Conservation (phyloP, 2,329 filamentous ascomycete genomes). For the Didymella sp. region DNA sequence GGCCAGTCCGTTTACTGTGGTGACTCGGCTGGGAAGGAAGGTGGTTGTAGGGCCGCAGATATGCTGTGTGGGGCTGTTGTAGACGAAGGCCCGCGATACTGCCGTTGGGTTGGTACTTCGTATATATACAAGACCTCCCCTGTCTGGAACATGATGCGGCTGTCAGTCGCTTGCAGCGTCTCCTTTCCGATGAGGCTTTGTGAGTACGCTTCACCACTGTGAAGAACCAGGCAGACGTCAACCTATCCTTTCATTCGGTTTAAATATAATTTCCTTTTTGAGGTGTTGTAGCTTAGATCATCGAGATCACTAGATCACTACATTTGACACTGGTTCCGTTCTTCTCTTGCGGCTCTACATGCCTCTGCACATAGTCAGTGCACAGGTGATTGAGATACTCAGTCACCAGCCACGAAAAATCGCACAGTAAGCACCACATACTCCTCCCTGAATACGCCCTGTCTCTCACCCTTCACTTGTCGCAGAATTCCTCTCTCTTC, state of each 20-base stretch:
- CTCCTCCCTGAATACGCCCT: constrained; percentile 52
- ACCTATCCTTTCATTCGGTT: neutral
- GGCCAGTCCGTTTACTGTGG: constrained; percentile 7
- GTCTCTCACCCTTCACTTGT: constrained; percentile 49
- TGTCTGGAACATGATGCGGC: neutral
- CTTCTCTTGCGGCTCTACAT: too few relatives aligned
- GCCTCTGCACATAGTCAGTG: too few relatives aligned
- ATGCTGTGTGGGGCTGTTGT: constrained; percentile 5
- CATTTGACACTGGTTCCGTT: too few relatives aligned
- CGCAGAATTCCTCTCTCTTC: constrained; percentile 40
- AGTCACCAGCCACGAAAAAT: constrained; percentile 34
- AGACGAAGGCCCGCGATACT: constrained; percentile 9
- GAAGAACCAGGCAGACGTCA: neutral
- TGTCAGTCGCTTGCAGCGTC: neutral
- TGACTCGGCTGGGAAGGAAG: constrained; percentile 10
- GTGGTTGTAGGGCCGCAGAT: constrained; percentile 16
- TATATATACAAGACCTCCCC: neutral
- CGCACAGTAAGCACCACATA: constrained; percentile 52
- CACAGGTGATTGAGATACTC: neutral
- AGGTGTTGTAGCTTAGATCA: too few relatives aligned
- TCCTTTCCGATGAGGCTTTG: neutral
- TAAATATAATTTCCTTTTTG: too few relatives aligned
- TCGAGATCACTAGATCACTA: too few relatives aligned
- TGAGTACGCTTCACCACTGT: neutral
- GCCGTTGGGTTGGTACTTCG: constrained; percentile 8